Percentiles rank a stretch among this genome's conserved stretches.
Evolutionary conservation across 1,284 basidiomycete genomes (phyloP).

Genomic region (Earliella scabrosa): DNA sequence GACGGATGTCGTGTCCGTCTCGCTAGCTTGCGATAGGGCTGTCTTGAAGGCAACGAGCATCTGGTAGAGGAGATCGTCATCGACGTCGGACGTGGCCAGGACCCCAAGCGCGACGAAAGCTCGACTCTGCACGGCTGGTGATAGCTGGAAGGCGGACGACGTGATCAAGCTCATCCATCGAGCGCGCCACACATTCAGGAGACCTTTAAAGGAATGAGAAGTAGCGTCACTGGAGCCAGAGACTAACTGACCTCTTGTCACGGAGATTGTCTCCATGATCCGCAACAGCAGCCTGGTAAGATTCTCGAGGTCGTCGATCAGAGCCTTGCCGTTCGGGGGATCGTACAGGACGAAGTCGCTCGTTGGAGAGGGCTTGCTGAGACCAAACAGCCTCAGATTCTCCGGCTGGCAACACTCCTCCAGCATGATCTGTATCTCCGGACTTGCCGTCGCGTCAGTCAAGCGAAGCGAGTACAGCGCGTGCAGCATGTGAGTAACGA

Average conservation of each 20-base stretch:
- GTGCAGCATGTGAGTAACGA: constrained; percentile 82
- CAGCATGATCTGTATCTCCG: constrained; percentile 65
- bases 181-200: constrained; percentile 91
- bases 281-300: constrained; percentile 69
- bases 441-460: constrained; percentile 57
- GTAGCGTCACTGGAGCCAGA: neutral
- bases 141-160: constrained; percentile 91
- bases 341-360: constrained; percentile 68
- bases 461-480: constrained; percentile 64
- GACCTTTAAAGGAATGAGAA: constrained; percentile 49
- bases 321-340: constrained; percentile 59
- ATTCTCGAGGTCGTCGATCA: constrained; percentile 69
- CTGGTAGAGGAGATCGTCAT: constrained; percentile 89
- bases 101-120: constrained; percentile 87
- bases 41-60: constrained; percentile 83
- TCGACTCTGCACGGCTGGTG: constrained; percentile 87
- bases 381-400: constrained; percentile 75
- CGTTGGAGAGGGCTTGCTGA: constrained; percentile 59
- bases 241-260: constrained; percentile 62
- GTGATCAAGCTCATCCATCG: constrained; percentile 94
- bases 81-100: constrained; percentile 79
- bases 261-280: constrained; percentile 68
- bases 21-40: constrained; percentile 64
- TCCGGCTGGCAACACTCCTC: constrained; percentile 61
- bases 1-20: constrained; percentile 75